phyloP scores from a whole-genome alignment of 2,329 filamentous ascomycete genomes.

The Westerdykella ornata region DNA sequence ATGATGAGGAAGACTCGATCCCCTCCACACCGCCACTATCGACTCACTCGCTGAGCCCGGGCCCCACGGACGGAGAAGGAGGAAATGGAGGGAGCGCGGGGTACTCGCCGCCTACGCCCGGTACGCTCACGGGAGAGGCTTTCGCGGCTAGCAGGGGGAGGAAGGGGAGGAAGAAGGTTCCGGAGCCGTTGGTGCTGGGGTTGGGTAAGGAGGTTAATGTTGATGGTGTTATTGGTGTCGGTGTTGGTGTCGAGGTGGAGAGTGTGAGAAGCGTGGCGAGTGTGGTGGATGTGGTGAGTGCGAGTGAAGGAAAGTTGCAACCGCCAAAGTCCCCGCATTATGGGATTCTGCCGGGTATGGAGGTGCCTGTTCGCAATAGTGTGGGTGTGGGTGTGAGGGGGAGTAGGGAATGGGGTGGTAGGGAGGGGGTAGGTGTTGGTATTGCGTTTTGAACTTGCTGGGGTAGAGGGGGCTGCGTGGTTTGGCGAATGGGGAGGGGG shows the following conservation, averaged over 20 bases:
- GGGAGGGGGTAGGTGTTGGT: constrained; percentile 23
- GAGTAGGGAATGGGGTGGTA: constrained; percentile 5
- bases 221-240: background rate
- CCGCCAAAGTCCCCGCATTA: constrained; percentile 25
- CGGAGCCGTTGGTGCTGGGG: background rate
- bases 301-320: constrained; percentile 15
- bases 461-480: too few relatives aligned
- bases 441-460: constrained; percentile 24
- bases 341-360: constrained; percentile 26
- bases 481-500: too few relatives aligned
- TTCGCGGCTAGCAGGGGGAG: background rate
- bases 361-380: constrained; percentile 20
- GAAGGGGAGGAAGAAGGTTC: background rate
- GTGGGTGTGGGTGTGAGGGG: constrained; percentile 7
- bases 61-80: background rate
- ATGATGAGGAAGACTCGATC: constrained; percentile 1
- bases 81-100: background rate
- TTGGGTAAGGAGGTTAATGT: background rate
- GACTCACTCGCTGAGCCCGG: constrained; percentile 2
- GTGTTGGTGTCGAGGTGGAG: background rate
- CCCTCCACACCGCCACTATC: constrained; percentile 17
- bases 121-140: background rate
- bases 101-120: constrained; percentile 8
- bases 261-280: constrained; percentile 2
- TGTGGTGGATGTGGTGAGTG: constrained; percentile 10